Conservation (phyloP, 345 rosid genomes). For the Geranium rotundifolium region DNA sequence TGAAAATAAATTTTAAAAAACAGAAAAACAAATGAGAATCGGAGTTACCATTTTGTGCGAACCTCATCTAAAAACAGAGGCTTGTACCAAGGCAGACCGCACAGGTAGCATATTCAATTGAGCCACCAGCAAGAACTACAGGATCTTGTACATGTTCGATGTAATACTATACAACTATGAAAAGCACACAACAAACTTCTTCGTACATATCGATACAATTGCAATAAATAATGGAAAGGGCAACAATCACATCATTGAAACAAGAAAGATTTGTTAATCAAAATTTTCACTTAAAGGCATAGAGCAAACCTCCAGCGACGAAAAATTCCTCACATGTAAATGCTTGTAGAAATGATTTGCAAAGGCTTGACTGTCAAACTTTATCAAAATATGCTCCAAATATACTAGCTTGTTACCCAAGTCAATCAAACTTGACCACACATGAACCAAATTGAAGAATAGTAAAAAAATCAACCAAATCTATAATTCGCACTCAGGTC, state of each 20-base stretch:
- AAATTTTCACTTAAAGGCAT: background rate
- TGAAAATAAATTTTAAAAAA: too few species aligned
- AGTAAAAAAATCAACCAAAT: too few species aligned
- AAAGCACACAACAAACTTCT: conserved; percentile 61
- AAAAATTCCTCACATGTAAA: conserved; percentile 28
- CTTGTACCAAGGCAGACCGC: conserved; percentile 88
- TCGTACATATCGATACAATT: conserved; percentile 26
- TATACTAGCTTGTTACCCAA: too few species aligned
- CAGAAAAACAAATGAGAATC: too few species aligned
- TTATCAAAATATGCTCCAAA: conserved; percentile 35
- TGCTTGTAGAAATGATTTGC: too few species aligned
- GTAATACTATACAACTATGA: conserved; percentile 74
- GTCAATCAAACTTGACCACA: too few species aligned
- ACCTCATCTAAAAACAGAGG: background rate
- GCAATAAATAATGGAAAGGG: background rate
- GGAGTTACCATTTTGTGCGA: too few species aligned
- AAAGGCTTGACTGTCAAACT: conserved; percentile 67
- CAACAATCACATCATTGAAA: background rate
- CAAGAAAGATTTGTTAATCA: background rate
- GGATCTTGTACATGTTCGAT: conserved; percentile 51
- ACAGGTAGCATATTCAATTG: conserved; percentile 80
- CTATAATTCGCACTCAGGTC: too few species aligned
- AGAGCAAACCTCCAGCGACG: conserved; percentile 75
- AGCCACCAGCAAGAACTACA: conserved; percentile 46
- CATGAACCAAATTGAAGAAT: too few species aligned